Base-by-base conservation (phyloP, 352 stramenopile genomes). In the Phytophthora hibernalis region DNA sequence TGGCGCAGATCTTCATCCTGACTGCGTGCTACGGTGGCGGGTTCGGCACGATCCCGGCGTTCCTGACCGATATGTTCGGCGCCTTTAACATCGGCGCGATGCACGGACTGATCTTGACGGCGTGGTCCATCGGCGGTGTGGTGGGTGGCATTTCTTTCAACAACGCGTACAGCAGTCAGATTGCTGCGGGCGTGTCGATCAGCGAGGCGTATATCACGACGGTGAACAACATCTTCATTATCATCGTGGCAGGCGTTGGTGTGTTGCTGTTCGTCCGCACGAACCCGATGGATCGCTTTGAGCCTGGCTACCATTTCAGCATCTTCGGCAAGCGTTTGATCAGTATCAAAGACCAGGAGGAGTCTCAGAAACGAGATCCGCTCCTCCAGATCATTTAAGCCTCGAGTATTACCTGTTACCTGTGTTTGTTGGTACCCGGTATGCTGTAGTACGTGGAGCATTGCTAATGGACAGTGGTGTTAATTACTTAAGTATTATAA, bases 1-100 rank as follows among this genome's bases (percentile, higher is more conserved):
- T 85, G 11, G 63, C 56, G 11, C 65, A 85, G 35, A 79, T 90
- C 24, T 95, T 91, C 64, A 65, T 93, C 16, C 51, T 95, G 9
- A 93, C 85, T 20, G 52, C 81, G 1, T 80, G 76, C 53, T 95
- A 95, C 57, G 85, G 85, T 20, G 87, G 84, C 22, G 83, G 82
- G 18, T 92, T 93, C 22, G 84, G 85, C 38, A 91, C 74, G 18
- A 92, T 94, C 65, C 85, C 85, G 35, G 83, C 70, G 35, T 91
- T 94, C 57, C 63, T 96, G 11, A 92, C 85, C 2, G 87, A 94
- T 56, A 94, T 94, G 85, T 96, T 94, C 59, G 87, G 87, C 15
- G 82, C 82, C 3, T 92, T 74, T 54, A 93, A 94, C 79, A 93
- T 93, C 53, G 87, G 83, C 12, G 82, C 83, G 2, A 88, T 94